A percentile compares a stretch with the other conserved stretches of the same genome.
Conservation (phyloP, 1,284 basidiomycete species). For the Boletus smithii region DNA sequence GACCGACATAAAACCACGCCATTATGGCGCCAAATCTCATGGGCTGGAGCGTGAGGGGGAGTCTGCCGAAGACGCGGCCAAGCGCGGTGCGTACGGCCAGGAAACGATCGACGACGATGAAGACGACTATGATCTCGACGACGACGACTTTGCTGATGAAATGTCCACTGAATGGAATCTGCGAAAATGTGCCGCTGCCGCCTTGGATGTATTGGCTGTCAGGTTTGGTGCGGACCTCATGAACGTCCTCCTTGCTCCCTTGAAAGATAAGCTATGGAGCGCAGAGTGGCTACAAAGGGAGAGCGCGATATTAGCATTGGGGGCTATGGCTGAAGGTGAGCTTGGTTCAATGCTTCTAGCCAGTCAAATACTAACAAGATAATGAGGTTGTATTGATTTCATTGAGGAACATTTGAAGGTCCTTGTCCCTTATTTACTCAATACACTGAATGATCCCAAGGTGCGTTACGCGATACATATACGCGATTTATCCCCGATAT, state of each 20-base stretch:
- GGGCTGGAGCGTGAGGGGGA: constrained; percentile 72
- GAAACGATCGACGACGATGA: constrained; percentile 72
- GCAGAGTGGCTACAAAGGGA: constrained; percentile 93
- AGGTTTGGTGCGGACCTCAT: constrained; percentile 86
- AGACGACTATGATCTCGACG: constrained; percentile 81
- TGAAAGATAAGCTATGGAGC: constrained; percentile 94
- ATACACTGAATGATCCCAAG: constrained; percentile 89
- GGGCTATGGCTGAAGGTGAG: constrained; percentile 96
- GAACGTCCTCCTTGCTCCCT: constrained; percentile 82
- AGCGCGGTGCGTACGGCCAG: constrained; percentile 66
- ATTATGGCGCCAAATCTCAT: constrained; percentile 84
- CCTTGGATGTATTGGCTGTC: constrained; percentile 94
- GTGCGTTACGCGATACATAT: constrained; percentile 38
- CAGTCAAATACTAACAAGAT: constrained; percentile 9
- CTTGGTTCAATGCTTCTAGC: constrained; percentile 5
- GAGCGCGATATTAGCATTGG: constrained; percentile 93
- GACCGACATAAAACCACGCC: constrained; percentile 93
- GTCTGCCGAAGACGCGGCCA: constrained; percentile 48
- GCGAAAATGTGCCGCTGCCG: constrained; percentile 96
- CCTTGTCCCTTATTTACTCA: constrained; percentile 90
- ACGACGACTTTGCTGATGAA: constrained; percentile 94
- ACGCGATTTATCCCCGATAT: background rate
- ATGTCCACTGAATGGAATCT: constrained; percentile 99
- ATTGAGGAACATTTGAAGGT: constrained; percentile 93
- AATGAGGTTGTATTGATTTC: constrained; percentile 90